phyloP scores from a whole-genome alignment of 768 basidiomycete genomes.

The Cystofilobasidium capitatum region DNA sequence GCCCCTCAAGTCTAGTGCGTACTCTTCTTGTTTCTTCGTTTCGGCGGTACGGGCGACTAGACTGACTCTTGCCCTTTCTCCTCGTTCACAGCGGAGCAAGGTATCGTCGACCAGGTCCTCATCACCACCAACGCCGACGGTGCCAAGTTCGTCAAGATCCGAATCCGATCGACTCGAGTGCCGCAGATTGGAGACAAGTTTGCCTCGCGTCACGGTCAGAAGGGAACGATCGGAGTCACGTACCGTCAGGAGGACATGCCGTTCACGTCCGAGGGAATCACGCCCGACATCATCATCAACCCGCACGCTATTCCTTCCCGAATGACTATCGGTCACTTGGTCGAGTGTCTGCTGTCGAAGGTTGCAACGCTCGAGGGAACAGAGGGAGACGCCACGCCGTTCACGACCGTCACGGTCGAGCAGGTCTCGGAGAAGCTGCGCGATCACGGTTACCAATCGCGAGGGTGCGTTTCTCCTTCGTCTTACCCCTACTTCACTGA shows the following conservation, averaged over 20 bases:
- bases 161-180: slow-evolving; percentile 87
- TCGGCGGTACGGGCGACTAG: too few relatives aligned
- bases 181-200: slow-evolving; percentile 99
- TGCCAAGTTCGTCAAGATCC: slow-evolving; percentile 95
- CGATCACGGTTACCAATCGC: slow-evolving; percentile 87
- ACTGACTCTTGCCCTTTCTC: not conserved
- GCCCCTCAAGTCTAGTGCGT: slow-evolving; percentile 71
- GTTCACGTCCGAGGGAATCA: slow-evolving; percentile 92
- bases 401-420: slow-evolving; percentile 95
- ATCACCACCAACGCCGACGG: slow-evolving; percentile 94
- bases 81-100: slow-evolving; percentile 58
- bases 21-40: not conserved
- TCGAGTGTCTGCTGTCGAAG: slow-evolving; percentile 93
- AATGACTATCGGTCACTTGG: slow-evolving; percentile 99
- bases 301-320: slow-evolving; percentile 99
- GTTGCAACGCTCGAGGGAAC: slow-evolving; percentile 91
- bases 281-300: slow-evolving; percentile 95
- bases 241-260: slow-evolving; percentile 99
- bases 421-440: slow-evolving; percentile 86
- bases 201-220: slow-evolving; percentile 97
- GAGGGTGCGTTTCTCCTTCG: slow-evolving; percentile 47
- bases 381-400: slow-evolving; percentile 97
- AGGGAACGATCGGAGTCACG: slow-evolving; percentile 98
- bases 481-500: not conserved
- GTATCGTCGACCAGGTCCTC: slow-evolving; percentile 93